Percentiles rank a stretch among this genome's conserved stretches.
Conservation (phyloP, 768 basidiomycete species). For the Hirschioporus abietinus region DNA sequence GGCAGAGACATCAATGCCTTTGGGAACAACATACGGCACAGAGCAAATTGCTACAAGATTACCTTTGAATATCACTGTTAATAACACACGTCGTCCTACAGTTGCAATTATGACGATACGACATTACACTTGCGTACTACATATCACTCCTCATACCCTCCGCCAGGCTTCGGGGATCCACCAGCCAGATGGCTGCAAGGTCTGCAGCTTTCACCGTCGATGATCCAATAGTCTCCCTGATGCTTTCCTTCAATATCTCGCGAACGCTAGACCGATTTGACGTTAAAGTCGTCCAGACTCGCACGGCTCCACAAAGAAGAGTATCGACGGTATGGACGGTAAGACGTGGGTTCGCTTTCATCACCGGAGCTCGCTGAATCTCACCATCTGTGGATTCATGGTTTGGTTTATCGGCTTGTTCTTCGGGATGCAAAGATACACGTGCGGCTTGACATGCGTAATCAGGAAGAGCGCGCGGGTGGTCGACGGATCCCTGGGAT, state of each 20-base stretch:
- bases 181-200: slow-evolving; percentile 57
- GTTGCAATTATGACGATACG: neutral
- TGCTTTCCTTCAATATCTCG: slow-evolving; percentile 57
- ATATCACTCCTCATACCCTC: slow-evolving; percentile 42
- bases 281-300: slow-evolving; percentile 83
- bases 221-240: slow-evolving; percentile 11
- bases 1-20: too few relatives aligned
- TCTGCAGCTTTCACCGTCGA: slow-evolving; percentile 10
- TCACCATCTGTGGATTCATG: slow-evolving; percentile 20
- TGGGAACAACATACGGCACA: too few relatives aligned
- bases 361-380: slow-evolving; percentile 49
- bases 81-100: neutral
- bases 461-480: slow-evolving; percentile 10
- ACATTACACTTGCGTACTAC: neutral
- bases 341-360: slow-evolving; percentile 50
- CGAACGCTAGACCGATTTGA: slow-evolving; percentile 78
- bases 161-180: slow-evolving; percentile 76
- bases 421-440: neutral
- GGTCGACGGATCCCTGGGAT: slow-evolving; percentile 32
- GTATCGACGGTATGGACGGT: slow-evolving; percentile 77
- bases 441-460: neutral
- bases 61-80: neutral
- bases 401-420: slow-evolving; percentile 1
- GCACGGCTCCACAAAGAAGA: slow-evolving; percentile 59
- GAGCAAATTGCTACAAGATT: too few relatives aligned